These are phyloP conservation scores for Mrakia gelida DNA, from an alignment of 768 basidiomycete genomes.

Conservation along the genomic window DNA sequence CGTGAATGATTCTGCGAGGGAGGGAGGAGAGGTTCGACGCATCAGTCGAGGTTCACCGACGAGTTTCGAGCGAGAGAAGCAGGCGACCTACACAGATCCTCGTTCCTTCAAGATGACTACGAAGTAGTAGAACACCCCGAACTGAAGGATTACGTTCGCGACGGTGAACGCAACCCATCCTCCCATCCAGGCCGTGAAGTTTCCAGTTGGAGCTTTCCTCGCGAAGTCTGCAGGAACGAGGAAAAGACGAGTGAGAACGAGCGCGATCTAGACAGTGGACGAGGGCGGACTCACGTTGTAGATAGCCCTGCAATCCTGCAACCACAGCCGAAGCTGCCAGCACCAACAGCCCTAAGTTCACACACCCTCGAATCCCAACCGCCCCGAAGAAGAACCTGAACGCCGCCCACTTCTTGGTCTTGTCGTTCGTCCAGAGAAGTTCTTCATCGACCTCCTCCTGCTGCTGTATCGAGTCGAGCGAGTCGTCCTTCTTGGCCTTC, in stretches of 20 bases:
- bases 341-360: neutral
- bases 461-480: neutral
- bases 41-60: neutral
- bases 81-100: neutral
- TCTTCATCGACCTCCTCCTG: slow-evolving; percentile 17
- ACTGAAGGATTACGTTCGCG: neutral
- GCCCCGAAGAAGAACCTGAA: slow-evolving; percentile 13
- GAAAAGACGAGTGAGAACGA: neutral
- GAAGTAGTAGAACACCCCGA: neutral
- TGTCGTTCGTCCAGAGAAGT: neutral
- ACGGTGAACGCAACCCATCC: neutral
- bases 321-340: neutral
- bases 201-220: neutral
- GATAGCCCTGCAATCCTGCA: neutral
- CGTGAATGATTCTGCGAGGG: slow-evolving; percentile 7
- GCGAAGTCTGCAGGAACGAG: neutral
- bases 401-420: neutral
- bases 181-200: neutral
- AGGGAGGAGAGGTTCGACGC: too few relatives aligned
- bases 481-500: neutral
- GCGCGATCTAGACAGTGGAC: neutral
- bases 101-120: neutral
- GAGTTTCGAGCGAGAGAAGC: neutral
- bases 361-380: neutral
- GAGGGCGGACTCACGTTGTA: neutral